phyloP scores from a whole-genome alignment of 1,284 basidiomycete genomes.

The Salmacisia buchloeana region DNA sequence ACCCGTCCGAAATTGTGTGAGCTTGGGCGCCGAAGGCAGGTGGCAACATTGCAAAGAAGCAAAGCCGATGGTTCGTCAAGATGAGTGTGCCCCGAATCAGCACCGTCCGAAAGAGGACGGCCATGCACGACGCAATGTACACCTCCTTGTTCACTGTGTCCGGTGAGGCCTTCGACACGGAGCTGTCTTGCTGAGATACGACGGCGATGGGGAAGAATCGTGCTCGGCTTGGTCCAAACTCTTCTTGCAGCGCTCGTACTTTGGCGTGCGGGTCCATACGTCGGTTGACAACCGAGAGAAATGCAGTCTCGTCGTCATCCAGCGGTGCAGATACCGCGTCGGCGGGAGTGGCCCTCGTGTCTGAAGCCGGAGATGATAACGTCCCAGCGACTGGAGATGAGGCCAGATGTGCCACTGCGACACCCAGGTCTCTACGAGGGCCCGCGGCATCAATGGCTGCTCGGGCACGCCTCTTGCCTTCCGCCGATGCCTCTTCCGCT shows the following conservation, averaged over 20 bases:
- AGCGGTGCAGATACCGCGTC: slow-evolving; percentile 10
- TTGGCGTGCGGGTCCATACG: slow-evolving; percentile 13
- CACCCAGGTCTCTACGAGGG: no score
- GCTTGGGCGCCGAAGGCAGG: slow-evolving; percentile 7
- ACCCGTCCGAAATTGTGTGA: not conserved
- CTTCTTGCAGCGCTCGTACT: slow-evolving; percentile 24
- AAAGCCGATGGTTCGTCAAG: slow-evolving; percentile 37
- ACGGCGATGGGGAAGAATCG: slow-evolving; percentile 15
- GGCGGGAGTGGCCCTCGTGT: no score
- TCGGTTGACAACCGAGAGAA: slow-evolving; percentile 10
- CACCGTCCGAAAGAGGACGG: slow-evolving; percentile 33
- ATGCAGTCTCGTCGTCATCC: slow-evolving; percentile 7
- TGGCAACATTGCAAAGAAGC: slow-evolving; percentile 38
- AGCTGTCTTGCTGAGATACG: not conserved
- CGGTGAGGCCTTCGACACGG: not conserved
- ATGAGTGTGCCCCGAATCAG: slow-evolving; percentile 36
- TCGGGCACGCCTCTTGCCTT: no score
- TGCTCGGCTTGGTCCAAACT: slow-evolving; percentile 30
- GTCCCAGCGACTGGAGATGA: no score
- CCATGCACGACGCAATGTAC: slow-evolving; percentile 16
- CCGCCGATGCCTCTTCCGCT: no score
- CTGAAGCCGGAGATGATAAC: no score
- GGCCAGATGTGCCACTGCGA: no score
- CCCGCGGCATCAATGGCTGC: no score
- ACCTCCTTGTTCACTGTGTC: slow-evolving; percentile 30